Conservation (phyloP, 352 stramenopile species). For the Phytophthora lateralis region DNA sequence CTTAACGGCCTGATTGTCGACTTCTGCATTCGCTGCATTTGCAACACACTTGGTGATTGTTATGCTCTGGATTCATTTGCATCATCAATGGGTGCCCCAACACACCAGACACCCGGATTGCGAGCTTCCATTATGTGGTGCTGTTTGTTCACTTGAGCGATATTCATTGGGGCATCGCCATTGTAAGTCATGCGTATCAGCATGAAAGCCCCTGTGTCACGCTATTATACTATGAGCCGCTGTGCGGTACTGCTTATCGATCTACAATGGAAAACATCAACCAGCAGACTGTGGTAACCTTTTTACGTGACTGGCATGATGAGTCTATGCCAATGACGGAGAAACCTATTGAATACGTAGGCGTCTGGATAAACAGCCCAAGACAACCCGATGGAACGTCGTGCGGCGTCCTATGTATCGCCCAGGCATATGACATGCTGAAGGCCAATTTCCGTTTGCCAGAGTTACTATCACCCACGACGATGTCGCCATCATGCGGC, state of each 20-base stretch:
- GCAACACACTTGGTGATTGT: too few relatives aligned
- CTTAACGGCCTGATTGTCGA: too few relatives aligned
- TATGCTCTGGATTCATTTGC: too few relatives aligned
- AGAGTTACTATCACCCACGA: background rate
- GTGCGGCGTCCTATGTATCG: conserved; percentile 5
- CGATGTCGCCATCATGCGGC: too few relatives aligned
- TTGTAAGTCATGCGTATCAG: background rate
- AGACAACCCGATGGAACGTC: conserved; percentile 3
- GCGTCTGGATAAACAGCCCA: conserved; percentile 1
- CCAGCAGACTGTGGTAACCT: background rate
- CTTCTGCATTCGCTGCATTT: too few relatives aligned
- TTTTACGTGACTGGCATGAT: background rate
- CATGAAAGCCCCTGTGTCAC: background rate
- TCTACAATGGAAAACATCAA: conserved; percentile 1
- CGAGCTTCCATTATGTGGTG: conserved; percentile 1
- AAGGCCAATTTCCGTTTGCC: background rate
- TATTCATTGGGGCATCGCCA: conserved; percentile 3
- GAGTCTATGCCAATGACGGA: background rate
- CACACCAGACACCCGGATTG: too few relatives aligned
- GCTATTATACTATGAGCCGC: conserved; percentile 11
- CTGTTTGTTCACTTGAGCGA: conserved; percentile 3
- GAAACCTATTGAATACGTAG: background rate
- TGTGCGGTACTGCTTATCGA: background rate
- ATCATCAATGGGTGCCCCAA: too few relatives aligned
- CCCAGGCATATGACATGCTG: background rate